Conservation (phyloP, 495 filamentous ascomycete species). For the Aspergillus saccharolyticus region DNA sequence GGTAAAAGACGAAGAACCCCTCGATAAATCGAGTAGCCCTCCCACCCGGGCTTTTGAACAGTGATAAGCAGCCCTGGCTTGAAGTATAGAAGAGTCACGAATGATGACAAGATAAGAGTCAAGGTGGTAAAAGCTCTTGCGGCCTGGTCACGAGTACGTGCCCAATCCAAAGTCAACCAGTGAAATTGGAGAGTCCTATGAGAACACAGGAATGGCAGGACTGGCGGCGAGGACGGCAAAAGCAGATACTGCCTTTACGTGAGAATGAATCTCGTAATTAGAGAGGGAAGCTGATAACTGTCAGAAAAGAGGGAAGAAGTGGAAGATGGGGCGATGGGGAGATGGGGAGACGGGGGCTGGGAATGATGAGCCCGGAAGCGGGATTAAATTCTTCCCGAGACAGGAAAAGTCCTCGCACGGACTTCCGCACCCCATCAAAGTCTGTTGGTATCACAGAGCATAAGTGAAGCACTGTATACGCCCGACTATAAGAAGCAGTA, state of each 20-base stretch:
- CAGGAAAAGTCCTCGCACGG: too few relatives aligned
- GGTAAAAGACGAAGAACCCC: constrained; percentile 11
- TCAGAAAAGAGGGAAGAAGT: too few relatives aligned
- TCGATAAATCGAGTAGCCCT: constrained; percentile 19
- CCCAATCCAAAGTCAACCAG: constrained; percentile 19
- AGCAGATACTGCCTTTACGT: not conserved
- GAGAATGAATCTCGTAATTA: not conserved
- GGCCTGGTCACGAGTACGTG: constrained; percentile 16
- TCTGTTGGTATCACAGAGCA: too few relatives aligned
- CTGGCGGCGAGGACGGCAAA: not conserved
- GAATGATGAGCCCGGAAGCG: too few relatives aligned
- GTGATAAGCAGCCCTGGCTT: constrained; percentile 19
- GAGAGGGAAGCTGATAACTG: too few relatives aligned
- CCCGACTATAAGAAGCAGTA: too few relatives aligned
- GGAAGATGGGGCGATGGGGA: too few relatives aligned
- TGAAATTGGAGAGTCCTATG: constrained; percentile 17
- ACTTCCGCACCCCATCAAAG: too few relatives aligned
- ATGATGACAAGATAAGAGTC: constrained; percentile 10
- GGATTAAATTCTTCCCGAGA: not conserved
- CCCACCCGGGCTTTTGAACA: constrained; percentile 18
- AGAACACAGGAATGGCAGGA: too few relatives aligned
- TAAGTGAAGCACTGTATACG: too few relatives aligned
- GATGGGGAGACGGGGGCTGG: too few relatives aligned
- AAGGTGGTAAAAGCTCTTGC: constrained; percentile 15
- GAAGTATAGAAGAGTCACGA: constrained; percentile 9